A percentile compares a stretch with the other conserved stretches of the same genome.
These are phyloP conservation scores for Leccinum olivaceopallidum DNA, from an alignment of 768 basidiomycete genomes.

Conservation along the genomic window DNA sequence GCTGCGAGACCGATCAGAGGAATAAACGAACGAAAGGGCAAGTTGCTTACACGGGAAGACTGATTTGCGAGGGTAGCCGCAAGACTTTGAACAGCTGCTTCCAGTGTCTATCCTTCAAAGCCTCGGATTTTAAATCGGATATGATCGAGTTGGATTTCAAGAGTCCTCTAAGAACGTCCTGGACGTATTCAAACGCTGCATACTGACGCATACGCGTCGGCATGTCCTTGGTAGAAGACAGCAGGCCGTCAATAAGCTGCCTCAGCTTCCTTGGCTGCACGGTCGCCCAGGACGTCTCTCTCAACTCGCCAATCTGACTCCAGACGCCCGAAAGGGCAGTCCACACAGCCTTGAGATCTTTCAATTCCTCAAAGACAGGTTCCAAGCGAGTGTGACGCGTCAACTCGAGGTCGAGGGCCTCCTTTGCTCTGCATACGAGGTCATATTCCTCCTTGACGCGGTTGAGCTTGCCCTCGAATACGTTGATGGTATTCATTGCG, in stretches of 20 bases:
- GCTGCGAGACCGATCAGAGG: conserved; percentile 39
- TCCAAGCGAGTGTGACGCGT: conserved; percentile 87
- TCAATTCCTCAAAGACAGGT: conserved; percentile 92
- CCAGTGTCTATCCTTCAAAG: conserved; percentile 97
- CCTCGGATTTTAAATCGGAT: conserved; percentile 96
- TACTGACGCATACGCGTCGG: conserved; percentile 99
- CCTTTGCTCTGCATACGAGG: conserved; percentile 93
- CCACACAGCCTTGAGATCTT: conserved; percentile 98
- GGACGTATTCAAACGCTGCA: conserved; percentile 97
- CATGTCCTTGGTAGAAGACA: conserved; percentile 97
- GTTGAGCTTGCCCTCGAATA: conserved; percentile 89
- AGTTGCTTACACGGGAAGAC: conserved; percentile 62
- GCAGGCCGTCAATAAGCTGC: conserved; percentile 88
- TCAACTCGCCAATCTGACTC: conserved; percentile 86
- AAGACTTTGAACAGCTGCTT: conserved; percentile 93
- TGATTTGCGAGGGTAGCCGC: conserved; percentile 71
- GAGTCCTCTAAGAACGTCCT: conserved; percentile 81
- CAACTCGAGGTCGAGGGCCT: conserved; percentile 92
- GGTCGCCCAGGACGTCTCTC: conserved; percentile 88
- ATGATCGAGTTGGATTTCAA: conserved; percentile 89
- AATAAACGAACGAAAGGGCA: conserved; percentile 12
- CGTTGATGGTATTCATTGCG: conserved; percentile 94
- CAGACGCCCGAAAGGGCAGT: conserved; percentile 97
- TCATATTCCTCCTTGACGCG: conserved; percentile 94
- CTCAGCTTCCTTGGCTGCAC: conserved; percentile 94